Evolutionary conservation across 208 protist genomes (phyloP).

Genomic region (Wallacemonas sp.): DNA sequence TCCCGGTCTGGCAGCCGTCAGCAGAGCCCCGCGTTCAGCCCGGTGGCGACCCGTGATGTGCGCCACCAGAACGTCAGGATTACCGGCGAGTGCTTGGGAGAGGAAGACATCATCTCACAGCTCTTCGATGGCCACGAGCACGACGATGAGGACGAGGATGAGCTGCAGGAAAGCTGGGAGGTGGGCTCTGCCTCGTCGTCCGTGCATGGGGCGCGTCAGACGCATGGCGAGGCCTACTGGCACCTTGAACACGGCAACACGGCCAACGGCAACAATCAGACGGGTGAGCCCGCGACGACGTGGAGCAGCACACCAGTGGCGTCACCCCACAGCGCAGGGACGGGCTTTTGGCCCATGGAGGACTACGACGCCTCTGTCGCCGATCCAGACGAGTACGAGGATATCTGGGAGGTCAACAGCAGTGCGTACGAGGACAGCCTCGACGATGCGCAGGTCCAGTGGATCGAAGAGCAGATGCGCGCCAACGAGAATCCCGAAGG

Average conservation of each 20-base stretch:
- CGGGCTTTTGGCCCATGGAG: slow-evolving; percentile 10
- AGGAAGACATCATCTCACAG: slow-evolving; percentile 46
- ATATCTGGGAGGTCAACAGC: slow-evolving; percentile 77
- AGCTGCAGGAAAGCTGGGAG: not conserved
- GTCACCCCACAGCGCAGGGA: not conserved
- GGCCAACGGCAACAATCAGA: slow-evolving; percentile 22
- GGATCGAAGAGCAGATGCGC: slow-evolving; percentile 76
- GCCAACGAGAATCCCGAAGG: slow-evolving; percentile 59
- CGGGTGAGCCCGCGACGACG: slow-evolving; percentile 29
- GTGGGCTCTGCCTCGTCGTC: slow-evolving; percentile 7
- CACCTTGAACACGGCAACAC: slow-evolving; percentile 16
- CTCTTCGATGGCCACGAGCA: slow-evolving; percentile 46
- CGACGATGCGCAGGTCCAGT: slow-evolving; percentile 72
- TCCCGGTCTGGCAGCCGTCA: not conserved
- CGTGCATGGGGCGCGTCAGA: slow-evolving; percentile 2
- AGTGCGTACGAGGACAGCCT: slow-evolving; percentile 82
- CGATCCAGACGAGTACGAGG: slow-evolving; percentile 25
- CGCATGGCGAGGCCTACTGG: slow-evolving; percentile 33
- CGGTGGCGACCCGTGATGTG: slow-evolving; percentile 18
- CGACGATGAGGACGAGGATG: slow-evolving; percentile 7
- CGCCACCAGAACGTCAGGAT: slow-evolving; percentile 59
- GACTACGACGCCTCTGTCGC: slow-evolving; percentile 13
- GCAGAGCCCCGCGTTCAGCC: not conserved
- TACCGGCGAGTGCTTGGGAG: slow-evolving; percentile 40
- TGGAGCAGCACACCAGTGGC: slow-evolving; percentile 20